Evolutionary conservation across 495 filamentous ascomycete species (phyloP), one percentile per base, ranked within the genome.

Genomic region (Elaphomyces granulatus): DNA sequence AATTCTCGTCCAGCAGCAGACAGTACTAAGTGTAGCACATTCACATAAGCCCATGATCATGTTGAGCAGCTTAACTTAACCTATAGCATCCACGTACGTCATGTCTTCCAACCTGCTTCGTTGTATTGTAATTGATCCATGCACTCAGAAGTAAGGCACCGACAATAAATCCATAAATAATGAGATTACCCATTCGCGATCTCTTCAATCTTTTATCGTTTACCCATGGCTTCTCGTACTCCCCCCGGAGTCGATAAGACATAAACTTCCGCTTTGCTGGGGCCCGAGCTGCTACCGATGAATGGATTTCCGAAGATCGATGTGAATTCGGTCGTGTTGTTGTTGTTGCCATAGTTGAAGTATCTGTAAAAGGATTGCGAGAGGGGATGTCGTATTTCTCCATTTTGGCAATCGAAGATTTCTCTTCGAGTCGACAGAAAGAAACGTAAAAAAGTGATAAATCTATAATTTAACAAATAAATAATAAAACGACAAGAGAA

Each of bases 1-100:
- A 92, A 49, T 77, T 69, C 38, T 87, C 84, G 34, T 70, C 68
- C 23, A 87, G 56, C 6, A 90, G 72, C 2, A 69, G 53, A 52
- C 81, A 87, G 60, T 87, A 87, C 36, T 75, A 8, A 8, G 32
- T 10, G n/a, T n/a, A n/a, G n/a, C n/a, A n/a, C 23, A 12, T 28
- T 12, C 12, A 28, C 12, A 12, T 28, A 28, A 28, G 23, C 23
- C 6, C 23, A 28, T 28, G 23, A 28, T 28, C n/a, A n/a, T 16
- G 32, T 15, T 20, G 36, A 33, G 32, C 15, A 33, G 12, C 18
- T 17, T 15, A 37, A 8, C 34, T 15, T 33, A 18, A 26, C 4
- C 16, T 23, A 14, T 15, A 18, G 14, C 15, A 18, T n/a, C 4
- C 18, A 41, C 41, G 30, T 32, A 45, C 41, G 12, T 48, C 40